A percentile compares a stretch with the other conserved stretches of the same genome.
Evolutionary conservation across 2,329 filamentous ascomycete species (phyloP).

Genomic region (Penicillium sp.): DNA sequence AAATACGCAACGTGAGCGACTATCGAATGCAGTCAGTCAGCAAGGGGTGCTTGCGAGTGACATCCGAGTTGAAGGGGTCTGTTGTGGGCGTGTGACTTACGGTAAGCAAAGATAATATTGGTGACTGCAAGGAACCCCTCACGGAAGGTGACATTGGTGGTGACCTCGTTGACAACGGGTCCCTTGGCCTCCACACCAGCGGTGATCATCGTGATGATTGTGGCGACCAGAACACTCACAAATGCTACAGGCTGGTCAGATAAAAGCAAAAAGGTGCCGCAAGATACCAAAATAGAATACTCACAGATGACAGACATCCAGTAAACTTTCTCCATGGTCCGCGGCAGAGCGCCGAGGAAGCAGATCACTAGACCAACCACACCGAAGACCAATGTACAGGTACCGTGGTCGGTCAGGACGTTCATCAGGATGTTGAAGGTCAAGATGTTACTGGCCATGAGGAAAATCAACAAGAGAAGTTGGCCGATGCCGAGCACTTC

Average conservation of each 20-base stretch:
- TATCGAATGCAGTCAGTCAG: constrained; percentile 2
- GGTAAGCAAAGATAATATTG: constrained; percentile 67
- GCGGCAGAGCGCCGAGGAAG: constrained; percentile 53
- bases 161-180: constrained; percentile 29
- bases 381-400: constrained; percentile 59
- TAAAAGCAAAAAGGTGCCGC: background rate
- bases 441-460: constrained; percentile 64
- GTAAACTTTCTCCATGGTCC: constrained; percentile 57
- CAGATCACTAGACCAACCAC: constrained; percentile 55
- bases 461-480: constrained; percentile 59
- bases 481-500: constrained; percentile 58
- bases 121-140: constrained; percentile 55
- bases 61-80: no score
- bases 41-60: no score
- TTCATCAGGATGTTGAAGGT: constrained; percentile 64
- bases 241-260: constrained; percentile 44
- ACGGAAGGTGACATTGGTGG: constrained; percentile 42
- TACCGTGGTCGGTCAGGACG: constrained; percentile 54
- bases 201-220: constrained; percentile 60
- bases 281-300: constrained; percentile 4
- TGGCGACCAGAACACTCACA: constrained; percentile 56
- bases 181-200: constrained; percentile 50
- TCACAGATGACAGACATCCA: constrained; percentile 55
- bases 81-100: constrained; percentile 22
- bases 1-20: constrained; percentile 61